These are phyloP conservation scores for Hyaloscypha variabilis DNA, from an alignment of 495 filamentous ascomycete species.

Conservation along the genomic window DNA sequence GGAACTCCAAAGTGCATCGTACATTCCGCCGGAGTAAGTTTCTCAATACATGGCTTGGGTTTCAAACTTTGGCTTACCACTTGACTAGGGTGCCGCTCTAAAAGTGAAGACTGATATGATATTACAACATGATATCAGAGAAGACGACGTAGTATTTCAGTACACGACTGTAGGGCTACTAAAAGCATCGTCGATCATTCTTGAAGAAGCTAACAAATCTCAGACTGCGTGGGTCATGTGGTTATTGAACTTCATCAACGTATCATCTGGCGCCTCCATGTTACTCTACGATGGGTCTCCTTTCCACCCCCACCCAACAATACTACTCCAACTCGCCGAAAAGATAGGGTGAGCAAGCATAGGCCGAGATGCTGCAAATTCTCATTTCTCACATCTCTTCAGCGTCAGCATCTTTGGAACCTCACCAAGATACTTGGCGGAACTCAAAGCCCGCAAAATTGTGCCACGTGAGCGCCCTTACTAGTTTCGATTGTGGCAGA, in stretches of 20 bases:
- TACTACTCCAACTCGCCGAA: neutral
- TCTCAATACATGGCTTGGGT: neutral
- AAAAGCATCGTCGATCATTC: neutral
- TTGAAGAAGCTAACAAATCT: neutral
- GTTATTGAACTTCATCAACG: neutral
- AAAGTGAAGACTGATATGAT: neutral
- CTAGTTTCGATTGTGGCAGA: neutral
- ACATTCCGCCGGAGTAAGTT: neutral
- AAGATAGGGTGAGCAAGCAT: neutral
- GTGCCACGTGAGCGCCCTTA: neutral
- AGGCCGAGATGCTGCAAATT: neutral
- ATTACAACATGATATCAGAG: neutral
- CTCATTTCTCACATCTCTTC: neutral
- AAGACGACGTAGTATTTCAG: neutral
- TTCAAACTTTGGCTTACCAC: neutral
- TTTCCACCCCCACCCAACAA: neutral
- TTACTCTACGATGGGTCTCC: neutral
- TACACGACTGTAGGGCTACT: neutral
- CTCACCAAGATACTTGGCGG: neutral
- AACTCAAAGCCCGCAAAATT: neutral
- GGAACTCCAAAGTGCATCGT: neutral
- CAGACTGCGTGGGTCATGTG: neutral
- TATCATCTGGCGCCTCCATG: neutral
- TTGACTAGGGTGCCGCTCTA: neutral
- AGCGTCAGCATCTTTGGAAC: neutral